A percentile compares a stretch with the other conserved stretches of the same genome.
Evolutionary conservation across 148 eudicot genomes (phyloP).

Genomic region (Vaccinium darrowii): DNA sequence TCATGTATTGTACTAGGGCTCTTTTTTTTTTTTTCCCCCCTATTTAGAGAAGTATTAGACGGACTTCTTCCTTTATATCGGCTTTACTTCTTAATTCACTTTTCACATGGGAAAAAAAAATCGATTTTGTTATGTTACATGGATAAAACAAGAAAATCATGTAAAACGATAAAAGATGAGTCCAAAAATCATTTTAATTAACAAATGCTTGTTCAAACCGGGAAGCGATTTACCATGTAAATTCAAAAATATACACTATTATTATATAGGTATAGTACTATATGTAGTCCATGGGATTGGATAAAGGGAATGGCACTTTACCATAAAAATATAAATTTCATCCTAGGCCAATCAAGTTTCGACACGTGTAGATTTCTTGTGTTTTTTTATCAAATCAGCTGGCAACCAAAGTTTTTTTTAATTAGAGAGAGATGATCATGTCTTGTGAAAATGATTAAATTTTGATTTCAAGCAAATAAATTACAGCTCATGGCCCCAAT

Average conservation of each 20-base stretch:
- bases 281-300: not conserved
- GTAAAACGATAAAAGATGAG: not conserved
- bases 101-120: not conserved
- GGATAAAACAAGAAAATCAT: not conserved
- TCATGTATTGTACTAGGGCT: not conserved
- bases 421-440: not conserved
- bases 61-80: too few species aligned
- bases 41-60: too few species aligned
- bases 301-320: not conserved
- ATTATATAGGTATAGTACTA: not conserved
- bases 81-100: not conserved
- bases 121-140: not conserved
- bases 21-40: not conserved
- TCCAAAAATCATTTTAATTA: not conserved
- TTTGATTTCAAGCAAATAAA: not conserved
- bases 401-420: not conserved
- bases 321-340: not conserved
- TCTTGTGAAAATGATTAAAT: conserved; percentile 1
- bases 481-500: conserved; percentile 4
- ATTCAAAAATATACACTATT: not conserved
- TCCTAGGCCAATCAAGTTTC: not conserved
- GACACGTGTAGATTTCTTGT: not conserved
- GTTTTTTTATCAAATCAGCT: not conserved
- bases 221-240: not conserved
- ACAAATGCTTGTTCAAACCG: not conserved